A percentile compares a stretch with the other conserved stretches of the same genome.
Conservation (phyloP, 208 protist genomes). For the Wallacemonas sp. region DNA sequence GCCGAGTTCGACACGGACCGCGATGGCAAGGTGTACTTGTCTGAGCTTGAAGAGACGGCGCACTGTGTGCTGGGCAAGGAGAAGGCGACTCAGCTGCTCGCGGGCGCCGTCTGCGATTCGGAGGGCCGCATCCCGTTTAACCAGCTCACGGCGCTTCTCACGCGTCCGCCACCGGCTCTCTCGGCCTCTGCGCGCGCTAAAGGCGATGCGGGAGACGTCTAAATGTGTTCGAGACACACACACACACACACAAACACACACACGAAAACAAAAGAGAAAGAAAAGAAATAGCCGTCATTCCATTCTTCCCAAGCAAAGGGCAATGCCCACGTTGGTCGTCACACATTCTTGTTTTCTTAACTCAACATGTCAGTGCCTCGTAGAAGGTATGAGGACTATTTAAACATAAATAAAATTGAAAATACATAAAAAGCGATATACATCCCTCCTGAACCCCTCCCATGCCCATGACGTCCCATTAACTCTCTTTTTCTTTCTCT, state of each 20-base stretch:
- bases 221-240: no score
- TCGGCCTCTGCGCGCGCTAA: neutral
- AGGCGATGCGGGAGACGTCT: no score
- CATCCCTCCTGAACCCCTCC: no score
- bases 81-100: slow-evolving; percentile 55
- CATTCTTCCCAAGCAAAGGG: no score
- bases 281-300: no score
- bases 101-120: slow-evolving; percentile 58
- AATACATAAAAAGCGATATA: no score
- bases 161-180: slow-evolving; percentile 35
- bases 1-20: slow-evolving; percentile 63
- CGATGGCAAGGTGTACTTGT: slow-evolving; percentile 63
- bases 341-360: no score
- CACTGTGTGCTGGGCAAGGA: slow-evolving; percentile 62
- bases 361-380: no score
- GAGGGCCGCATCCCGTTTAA: slow-evolving; percentile 78
- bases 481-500: neutral
- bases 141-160: slow-evolving; percentile 71
- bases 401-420: no score
- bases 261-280: slow-evolving; percentile 2
- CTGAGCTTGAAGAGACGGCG: slow-evolving; percentile 55
- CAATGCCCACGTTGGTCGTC: no score
- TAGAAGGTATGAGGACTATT: no score
- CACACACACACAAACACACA: neutral
- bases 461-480: no score